Evolutionary conservation across 2,329 filamentous ascomycete species (phyloP).

Genomic region (Chrysoporthe puriensis): DNA sequence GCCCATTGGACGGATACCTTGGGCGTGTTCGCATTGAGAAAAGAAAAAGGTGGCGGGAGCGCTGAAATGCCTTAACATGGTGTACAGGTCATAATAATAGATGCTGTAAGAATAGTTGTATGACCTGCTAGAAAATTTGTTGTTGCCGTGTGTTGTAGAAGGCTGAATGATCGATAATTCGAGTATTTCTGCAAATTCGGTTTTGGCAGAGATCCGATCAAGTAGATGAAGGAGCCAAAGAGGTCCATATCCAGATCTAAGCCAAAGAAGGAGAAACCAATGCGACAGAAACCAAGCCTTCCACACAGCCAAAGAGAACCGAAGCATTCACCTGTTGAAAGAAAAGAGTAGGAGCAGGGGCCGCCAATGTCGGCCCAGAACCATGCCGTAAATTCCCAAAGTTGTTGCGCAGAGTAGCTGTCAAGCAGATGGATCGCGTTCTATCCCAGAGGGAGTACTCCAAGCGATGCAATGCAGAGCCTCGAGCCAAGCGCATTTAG

Average conservation of each 20-base stretch:
- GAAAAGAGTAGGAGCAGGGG: slow-evolving; percentile 10
- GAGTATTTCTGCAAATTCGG: slow-evolving; percentile 3
- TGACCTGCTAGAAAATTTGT: slow-evolving; percentile 21
- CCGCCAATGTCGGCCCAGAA: slow-evolving; percentile 2
- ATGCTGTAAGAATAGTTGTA: slow-evolving; percentile 26
- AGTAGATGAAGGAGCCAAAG: slow-evolving; percentile 16
- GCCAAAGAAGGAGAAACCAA: slow-evolving; percentile 4
- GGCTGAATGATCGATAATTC: not conserved
- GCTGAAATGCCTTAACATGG: slow-evolving; percentile 2
- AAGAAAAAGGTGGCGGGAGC: not conserved
- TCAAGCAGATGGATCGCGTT: slow-evolving; percentile 12
- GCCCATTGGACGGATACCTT: not conserved
- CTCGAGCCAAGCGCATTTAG: slow-evolving; percentile 8
- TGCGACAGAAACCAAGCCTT: slow-evolving; percentile 4
- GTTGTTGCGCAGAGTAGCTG: slow-evolving; percentile 8
- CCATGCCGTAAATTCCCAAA: not conserved
- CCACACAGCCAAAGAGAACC: not conserved
- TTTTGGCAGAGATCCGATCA: slow-evolving; percentile 10
- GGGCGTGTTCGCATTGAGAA: slow-evolving; percentile 9
- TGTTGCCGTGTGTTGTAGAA: slow-evolving; percentile 15
- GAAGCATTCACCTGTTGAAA: slow-evolving; percentile 4
- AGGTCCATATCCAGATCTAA: slow-evolving; percentile 11
- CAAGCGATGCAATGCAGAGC: slow-evolving; percentile 19
- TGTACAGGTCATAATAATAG: slow-evolving; percentile 25
- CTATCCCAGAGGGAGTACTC: slow-evolving; percentile 15